A percentile compares a stretch with the other conserved stretches of the same genome.
Evolutionary conservation across 257 asterid genomes (phyloP).

Genomic region (Solanum chmielewskii): DNA sequence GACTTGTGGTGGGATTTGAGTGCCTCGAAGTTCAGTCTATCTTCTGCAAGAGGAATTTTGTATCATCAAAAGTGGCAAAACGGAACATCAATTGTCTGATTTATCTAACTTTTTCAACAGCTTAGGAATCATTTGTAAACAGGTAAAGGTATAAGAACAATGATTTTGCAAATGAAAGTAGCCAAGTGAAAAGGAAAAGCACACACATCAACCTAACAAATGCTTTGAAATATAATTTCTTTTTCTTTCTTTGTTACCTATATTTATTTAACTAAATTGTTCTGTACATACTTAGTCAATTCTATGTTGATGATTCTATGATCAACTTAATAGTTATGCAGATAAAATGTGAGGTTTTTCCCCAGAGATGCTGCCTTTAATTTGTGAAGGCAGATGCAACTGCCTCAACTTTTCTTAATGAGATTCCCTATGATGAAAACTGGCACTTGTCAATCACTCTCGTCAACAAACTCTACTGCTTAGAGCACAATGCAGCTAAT

Average conservation of each 20-base stretch:
- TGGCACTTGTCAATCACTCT: not conserved
- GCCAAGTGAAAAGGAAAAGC: not conserved
- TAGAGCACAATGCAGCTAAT: not conserved
- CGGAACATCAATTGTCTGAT: not conserved
- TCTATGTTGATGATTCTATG: not conserved
- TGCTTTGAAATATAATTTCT: not conserved
- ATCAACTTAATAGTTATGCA: not conserved
- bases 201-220: not conserved
- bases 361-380: not conserved
- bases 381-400: not conserved
- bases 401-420: not conserved
- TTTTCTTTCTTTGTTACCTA: not conserved
- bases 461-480: not conserved
- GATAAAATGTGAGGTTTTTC: not conserved
- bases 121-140: not conserved
- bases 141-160: not conserved
- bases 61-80: not conserved
- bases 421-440: not conserved
- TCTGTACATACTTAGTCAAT: not conserved
- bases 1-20: constrained; percentile 3
- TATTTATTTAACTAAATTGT: not conserved
- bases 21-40: constrained; percentile 4
- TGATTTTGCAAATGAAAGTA: not conserved
- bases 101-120: not conserved
- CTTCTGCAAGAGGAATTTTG: constrained; percentile 14